phyloP scores from a whole-genome alignment of 176 grass and related monocot genomes.

The Luzula sylvatica region DNA sequence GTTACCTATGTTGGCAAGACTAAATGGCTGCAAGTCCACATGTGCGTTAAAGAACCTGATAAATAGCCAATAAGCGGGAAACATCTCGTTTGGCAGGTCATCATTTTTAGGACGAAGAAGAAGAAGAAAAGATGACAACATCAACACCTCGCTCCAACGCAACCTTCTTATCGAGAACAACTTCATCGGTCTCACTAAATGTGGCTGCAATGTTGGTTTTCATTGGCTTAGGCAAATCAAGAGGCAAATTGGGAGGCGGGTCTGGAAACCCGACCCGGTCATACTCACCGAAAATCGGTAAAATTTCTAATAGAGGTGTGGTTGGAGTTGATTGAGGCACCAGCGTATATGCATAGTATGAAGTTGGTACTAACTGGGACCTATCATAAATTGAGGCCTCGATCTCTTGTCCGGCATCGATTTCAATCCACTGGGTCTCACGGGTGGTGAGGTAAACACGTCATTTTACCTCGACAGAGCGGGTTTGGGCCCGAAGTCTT shows the following conservation, averaged over 20 bases:
- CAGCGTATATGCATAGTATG: too few species aligned
- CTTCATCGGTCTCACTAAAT: too few species aligned
- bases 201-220: not conserved
- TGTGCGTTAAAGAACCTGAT: slow-evolving; percentile 55
- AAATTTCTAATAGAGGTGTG: too few species aligned
- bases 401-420: slow-evolving; percentile 25
- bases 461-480: slow-evolving; percentile 48
- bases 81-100: slow-evolving; percentile 31
- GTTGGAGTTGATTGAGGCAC: too few species aligned
- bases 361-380: too few species aligned
- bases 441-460: slow-evolving; percentile 36
- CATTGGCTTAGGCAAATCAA: too few species aligned
- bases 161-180: too few species aligned
- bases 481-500: slow-evolving; percentile 28
- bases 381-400: slow-evolving; percentile 24
- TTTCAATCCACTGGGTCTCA: slow-evolving; percentile 39
- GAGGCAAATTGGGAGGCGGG: not conserved
- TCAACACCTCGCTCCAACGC: too few species aligned
- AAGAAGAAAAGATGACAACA: too few species aligned
- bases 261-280: not conserved
- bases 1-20: slow-evolving; percentile 73
- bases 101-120: too few species aligned
- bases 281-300: too few species aligned
- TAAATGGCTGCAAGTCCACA: slow-evolving; percentile 60
- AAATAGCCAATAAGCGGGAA: slow-evolving; percentile 65